Evolutionary conservation across 2,329 filamentous ascomycete genomes (phyloP).

Genomic region (Aspergillus latus): DNA sequence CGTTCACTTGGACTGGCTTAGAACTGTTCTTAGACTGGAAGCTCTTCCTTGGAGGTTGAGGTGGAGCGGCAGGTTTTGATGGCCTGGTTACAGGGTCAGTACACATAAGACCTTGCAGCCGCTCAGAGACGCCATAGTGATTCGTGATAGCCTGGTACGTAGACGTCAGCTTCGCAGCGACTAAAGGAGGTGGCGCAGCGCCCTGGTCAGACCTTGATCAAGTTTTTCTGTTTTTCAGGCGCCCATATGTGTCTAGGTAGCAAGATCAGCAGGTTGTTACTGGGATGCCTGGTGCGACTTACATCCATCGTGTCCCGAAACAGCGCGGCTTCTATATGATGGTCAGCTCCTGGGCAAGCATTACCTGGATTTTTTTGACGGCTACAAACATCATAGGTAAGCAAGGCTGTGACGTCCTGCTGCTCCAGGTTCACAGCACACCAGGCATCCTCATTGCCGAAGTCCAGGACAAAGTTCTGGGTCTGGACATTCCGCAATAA

Average conservation of each 20-base stretch:
- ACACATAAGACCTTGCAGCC: conserved; percentile 64
- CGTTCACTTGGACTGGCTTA: conserved; percentile 15
- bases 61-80: conserved; percentile 21
- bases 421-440: conserved; percentile 40
- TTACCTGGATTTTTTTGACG: background rate
- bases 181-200: background rate
- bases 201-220: conserved; percentile 47
- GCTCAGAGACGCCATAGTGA: conserved; percentile 67
- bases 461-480: conserved; percentile 45
- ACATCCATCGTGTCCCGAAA: conserved; percentile 69
- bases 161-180: conserved; percentile 6
- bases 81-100: conserved; percentile 50
- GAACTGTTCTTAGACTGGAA: conserved; percentile 14
- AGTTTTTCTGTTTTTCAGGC: conserved; percentile 59
- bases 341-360: background rate
- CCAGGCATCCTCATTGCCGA: conserved; percentile 44
- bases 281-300: conserved; percentile 28
- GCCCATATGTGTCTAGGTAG: conserved; percentile 65
- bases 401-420: conserved; percentile 35
- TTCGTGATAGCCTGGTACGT: conserved; percentile 50
- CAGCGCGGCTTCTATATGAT: conserved; percentile 45
- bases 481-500: conserved; percentile 33
- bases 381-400: conserved; percentile 34
- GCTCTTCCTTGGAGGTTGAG: conserved; percentile 18
- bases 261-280: background rate